A percentile compares a stretch with the other conserved stretches of the same genome.
These are phyloP conservation scores for Elsinoe perseae DNA, from an alignment of 2,329 filamentous ascomycete genomes.

Conservation along the genomic window DNA sequence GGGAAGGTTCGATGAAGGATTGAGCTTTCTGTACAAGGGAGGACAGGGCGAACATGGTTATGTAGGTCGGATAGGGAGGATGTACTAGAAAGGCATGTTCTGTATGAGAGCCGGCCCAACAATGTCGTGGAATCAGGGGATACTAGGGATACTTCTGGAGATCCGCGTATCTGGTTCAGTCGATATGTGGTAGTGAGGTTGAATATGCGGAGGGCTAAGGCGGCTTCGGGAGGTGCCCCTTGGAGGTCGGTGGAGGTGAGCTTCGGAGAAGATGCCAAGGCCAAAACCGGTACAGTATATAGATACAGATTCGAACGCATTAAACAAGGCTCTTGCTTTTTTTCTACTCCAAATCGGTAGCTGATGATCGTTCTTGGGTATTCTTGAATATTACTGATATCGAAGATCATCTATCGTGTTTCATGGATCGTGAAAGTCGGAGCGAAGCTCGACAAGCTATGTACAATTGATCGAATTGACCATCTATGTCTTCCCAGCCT, in stretches of 20 bases:
- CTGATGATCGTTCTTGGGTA: too few relatives aligned
- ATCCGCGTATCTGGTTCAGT: background rate
- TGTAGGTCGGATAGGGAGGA: slow-evolving; percentile 14
- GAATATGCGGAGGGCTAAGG: background rate
- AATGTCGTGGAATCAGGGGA: too few relatives aligned
- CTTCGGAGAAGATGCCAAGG: background rate
- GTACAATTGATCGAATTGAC: background rate
- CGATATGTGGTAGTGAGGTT: background rate
- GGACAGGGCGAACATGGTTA: slow-evolving; percentile 55
- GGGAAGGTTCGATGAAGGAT: slow-evolving; percentile 82
- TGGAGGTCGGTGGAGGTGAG: slow-evolving; percentile 9
- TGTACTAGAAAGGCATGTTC: background rate
- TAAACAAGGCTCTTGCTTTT: too few relatives aligned
- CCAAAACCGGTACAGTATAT: background rate
- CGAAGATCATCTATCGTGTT: background rate
- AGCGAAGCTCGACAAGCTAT: background rate
- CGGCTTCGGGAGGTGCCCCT: background rate
- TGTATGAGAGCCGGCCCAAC: too few relatives aligned
- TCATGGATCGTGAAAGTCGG: background rate
- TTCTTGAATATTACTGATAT: background rate
- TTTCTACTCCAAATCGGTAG: too few relatives aligned
- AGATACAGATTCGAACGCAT: background rate
- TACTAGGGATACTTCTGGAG: background rate
- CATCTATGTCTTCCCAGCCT: background rate
- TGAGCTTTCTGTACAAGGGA: slow-evolving; percentile 93